phyloP scores from a whole-genome alignment of 1,284 basidiomycete species.

The Ceratobasidium sp. region DNA sequence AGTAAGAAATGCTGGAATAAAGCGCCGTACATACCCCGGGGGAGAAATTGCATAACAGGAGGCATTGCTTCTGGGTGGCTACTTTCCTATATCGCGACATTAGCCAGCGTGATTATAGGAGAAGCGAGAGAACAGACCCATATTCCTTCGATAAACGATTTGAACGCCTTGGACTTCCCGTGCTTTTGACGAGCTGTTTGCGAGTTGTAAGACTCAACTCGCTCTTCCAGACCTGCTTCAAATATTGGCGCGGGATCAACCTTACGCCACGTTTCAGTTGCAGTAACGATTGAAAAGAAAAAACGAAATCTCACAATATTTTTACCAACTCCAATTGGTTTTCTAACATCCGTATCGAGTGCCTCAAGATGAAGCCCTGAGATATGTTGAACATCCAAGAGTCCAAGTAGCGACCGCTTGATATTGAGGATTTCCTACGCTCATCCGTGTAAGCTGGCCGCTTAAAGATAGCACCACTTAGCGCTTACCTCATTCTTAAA shows the following conservation, averaged over 20 bases:
- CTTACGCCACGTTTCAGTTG: slow-evolving; percentile 56
- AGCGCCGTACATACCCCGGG: slow-evolving; percentile 65
- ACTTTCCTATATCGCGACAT: slow-evolving; percentile 66
- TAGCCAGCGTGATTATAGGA: not conserved
- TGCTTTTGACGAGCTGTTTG: slow-evolving; percentile 83
- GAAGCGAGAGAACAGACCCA: slow-evolving; percentile 66
- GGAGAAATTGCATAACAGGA: slow-evolving; percentile 78
- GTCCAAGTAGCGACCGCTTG: slow-evolving; percentile 72
- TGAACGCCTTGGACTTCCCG: slow-evolving; percentile 71
- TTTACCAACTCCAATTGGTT: slow-evolving; percentile 67
- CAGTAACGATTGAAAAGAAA: not conserved
- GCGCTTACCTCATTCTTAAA: slow-evolving; percentile 63
- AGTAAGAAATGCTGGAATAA: not conserved
- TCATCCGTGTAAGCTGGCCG: slow-evolving; percentile 49
- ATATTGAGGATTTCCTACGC: slow-evolving; percentile 69
- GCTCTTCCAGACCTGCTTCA: slow-evolving; percentile 60
- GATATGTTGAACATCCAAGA: slow-evolving; percentile 74
- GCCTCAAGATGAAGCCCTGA: slow-evolving; percentile 68
- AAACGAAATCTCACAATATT: slow-evolving; percentile 67
- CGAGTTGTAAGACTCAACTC: slow-evolving; percentile 64
- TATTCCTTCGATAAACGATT: slow-evolving; percentile 72
- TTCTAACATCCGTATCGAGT: slow-evolving; percentile 67
- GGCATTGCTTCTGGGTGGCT: slow-evolving; percentile 79
- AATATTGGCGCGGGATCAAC: slow-evolving; percentile 65
- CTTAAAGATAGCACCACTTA: not conserved